phyloP scores from a whole-genome alignment of 495 filamentous ascomycete genomes.

The Bacidia gigantensis region DNA sequence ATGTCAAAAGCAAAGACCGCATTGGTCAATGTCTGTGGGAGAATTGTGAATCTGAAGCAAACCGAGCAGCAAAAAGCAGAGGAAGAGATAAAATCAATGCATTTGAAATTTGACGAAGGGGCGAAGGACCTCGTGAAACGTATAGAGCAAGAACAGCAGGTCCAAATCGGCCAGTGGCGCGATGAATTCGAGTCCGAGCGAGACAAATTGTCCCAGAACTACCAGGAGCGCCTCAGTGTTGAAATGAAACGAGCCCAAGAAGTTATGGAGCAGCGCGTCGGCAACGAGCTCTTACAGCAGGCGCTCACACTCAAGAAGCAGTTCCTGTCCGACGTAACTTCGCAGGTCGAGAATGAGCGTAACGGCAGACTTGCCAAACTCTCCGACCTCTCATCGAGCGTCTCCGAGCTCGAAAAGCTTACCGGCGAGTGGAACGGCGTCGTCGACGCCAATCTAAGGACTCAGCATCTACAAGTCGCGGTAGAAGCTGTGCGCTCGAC shows the following conservation, averaged over 20 bases:
- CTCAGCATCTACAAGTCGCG: conserved; percentile 88
- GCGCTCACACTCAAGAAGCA: conserved; percentile 73
- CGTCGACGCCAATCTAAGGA: conserved; percentile 76
- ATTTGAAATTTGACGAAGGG: conserved; percentile 65
- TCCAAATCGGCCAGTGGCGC: conserved; percentile 65
- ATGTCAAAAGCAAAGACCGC: conserved; percentile 74
- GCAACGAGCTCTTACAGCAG: conserved; percentile 83
- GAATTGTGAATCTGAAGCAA: conserved; percentile 58
- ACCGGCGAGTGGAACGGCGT: conserved; percentile 75
- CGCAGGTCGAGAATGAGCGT: conserved; percentile 78
- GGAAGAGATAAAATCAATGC: conserved; percentile 52
- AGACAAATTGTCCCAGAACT: conserved; percentile 55
- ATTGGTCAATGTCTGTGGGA: conserved; percentile 57
- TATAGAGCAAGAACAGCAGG: conserved; percentile 53
- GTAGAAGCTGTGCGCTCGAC: conserved; percentile 81
- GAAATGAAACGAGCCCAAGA: conserved; percentile 62
- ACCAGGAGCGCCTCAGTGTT: conserved; percentile 62
- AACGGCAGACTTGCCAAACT: conserved; percentile 76
- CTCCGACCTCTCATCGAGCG: conserved; percentile 56
- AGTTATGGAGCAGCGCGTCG: conserved; percentile 61
- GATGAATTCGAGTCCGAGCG: conserved; percentile 85
- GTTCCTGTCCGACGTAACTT: conserved; percentile 63
- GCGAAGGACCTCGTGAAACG: conserved; percentile 63
- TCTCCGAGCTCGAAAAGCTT: conserved; percentile 71
- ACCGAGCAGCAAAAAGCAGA: conserved; percentile 57